Conservation (phyloP, 768 basidiomycete genomes). For the Chalciporus chontae region DNA sequence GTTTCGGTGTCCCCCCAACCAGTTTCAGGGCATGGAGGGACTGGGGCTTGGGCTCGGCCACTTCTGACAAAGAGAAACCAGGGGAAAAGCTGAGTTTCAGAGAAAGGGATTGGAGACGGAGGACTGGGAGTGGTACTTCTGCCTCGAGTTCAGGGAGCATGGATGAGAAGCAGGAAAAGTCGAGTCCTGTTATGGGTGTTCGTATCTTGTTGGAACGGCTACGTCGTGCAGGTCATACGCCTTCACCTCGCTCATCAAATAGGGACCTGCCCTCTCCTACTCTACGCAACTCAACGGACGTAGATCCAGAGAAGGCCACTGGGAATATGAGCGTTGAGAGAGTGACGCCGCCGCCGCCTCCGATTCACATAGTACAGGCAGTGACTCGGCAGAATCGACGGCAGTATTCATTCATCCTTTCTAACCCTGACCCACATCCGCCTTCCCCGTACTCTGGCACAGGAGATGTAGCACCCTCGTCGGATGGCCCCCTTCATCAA, state of each 20-base stretch:
- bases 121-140: constrained; percentile 13
- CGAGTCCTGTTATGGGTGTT: constrained; percentile 22
- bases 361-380: constrained; percentile 9
- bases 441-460: constrained; percentile 17
- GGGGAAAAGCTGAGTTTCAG: constrained; percentile 9
- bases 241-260: constrained; percentile 27
- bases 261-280: constrained; percentile 19
- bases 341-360: constrained; percentile 16
- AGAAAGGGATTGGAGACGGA: constrained; percentile 14
- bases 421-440: constrained; percentile 29
- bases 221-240: constrained; percentile 22
- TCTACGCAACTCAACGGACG: constrained; percentile 2
- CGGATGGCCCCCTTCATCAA: neutral
- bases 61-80: constrained; percentile 18
- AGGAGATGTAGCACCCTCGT: neutral
- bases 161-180: constrained; percentile 22
- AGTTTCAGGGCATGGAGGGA: constrained; percentile 28
- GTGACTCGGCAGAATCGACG: constrained; percentile 16
- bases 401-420: constrained; percentile 29
- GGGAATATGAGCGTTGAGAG: neutral
- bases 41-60: constrained; percentile 3
- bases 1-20: constrained; percentile 25
- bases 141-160: constrained; percentile 15
- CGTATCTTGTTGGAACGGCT: constrained; percentile 28
- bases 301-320: constrained; percentile 13